Conservation (phyloP, 2,329 filamentous ascomycete genomes). For the Alternaria gaisen region DNA sequence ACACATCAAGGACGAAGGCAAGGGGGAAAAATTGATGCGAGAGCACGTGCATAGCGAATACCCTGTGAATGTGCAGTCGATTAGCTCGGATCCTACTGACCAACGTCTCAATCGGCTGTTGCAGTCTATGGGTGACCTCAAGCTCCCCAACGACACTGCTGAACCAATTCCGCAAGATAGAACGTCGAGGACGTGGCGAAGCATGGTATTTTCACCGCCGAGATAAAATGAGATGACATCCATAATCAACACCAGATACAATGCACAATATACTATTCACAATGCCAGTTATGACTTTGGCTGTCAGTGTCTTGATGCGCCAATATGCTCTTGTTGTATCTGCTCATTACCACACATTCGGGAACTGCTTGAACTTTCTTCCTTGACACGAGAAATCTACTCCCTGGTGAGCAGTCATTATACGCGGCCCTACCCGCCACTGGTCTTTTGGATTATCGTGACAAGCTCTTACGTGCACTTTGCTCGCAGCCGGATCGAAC, state of each 20-base stretch:
- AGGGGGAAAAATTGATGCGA: no score
- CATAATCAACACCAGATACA: background rate
- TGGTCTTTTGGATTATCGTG: background rate
- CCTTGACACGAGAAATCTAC: background rate
- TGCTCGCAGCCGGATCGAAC: background rate
- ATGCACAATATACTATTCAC: background rate
- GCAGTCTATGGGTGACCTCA: background rate
- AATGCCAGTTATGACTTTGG: background rate
- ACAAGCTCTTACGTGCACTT: background rate
- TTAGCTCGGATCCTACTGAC: no score
- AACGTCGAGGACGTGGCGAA: conserved; percentile 7
- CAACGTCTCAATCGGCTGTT: no score
- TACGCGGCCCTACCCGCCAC: background rate
- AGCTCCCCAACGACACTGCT: background rate
- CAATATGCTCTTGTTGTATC: background rate
- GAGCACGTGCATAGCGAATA: no score
- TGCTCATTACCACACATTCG: background rate
- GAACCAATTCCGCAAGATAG: background rate
- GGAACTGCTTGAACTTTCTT: background rate
- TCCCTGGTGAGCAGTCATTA: background rate
- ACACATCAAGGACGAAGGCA: no score
- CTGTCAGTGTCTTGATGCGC: background rate
- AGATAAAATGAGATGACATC: background rate
- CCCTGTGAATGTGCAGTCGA: no score
- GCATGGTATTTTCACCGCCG: background rate